A percentile compares a stretch with the other conserved stretches of the same genome.
phyloP scores from a whole-genome alignment of 2,329 filamentous ascomycete species.

The Cladorrhinum sp. region DNA sequence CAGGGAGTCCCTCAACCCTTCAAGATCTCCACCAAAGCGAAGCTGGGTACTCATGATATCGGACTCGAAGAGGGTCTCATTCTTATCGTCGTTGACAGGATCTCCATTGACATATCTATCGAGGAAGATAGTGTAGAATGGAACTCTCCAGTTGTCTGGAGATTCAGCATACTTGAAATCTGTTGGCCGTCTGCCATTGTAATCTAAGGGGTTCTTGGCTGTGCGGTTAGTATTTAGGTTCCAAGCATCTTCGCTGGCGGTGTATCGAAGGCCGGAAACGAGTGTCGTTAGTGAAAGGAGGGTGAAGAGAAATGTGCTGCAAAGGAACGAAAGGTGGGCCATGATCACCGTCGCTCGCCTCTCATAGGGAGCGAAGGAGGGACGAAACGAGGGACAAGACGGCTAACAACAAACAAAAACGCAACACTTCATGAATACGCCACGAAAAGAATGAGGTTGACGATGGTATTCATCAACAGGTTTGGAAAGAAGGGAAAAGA shows the following conservation, averaged over 20 bases:
- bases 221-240: conserved; percentile 60
- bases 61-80: conserved; percentile 59
- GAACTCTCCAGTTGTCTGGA: conserved; percentile 62
- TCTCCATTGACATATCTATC: conserved; percentile 65
- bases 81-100: conserved; percentile 61
- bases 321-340: conserved; percentile 29
- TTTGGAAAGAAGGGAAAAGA: conserved; percentile 23
- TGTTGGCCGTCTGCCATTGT: conserved; percentile 52
- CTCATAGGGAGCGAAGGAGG: conserved; percentile 27
- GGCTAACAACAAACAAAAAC: conserved; percentile 17
- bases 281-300: conserved; percentile 28
- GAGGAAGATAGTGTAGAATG: conserved; percentile 63
- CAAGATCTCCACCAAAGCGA: conserved; percentile 60
- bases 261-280: conserved; percentile 32
- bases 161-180: conserved; percentile 48
- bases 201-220: conserved; percentile 55
- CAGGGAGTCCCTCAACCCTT: conserved; percentile 56
- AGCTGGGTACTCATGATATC: conserved; percentile 60
- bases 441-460: conserved; percentile 20
- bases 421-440: conserved; percentile 20
- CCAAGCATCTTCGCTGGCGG: conserved; percentile 41
- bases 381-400: conserved; percentile 24
- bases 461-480: conserved; percentile 19
- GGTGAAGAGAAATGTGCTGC: conserved; percentile 23
- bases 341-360: conserved; percentile 30